Conservation (phyloP, 2,329 filamentous ascomycete species). For the Golovinomyces cichoracearum region DNA sequence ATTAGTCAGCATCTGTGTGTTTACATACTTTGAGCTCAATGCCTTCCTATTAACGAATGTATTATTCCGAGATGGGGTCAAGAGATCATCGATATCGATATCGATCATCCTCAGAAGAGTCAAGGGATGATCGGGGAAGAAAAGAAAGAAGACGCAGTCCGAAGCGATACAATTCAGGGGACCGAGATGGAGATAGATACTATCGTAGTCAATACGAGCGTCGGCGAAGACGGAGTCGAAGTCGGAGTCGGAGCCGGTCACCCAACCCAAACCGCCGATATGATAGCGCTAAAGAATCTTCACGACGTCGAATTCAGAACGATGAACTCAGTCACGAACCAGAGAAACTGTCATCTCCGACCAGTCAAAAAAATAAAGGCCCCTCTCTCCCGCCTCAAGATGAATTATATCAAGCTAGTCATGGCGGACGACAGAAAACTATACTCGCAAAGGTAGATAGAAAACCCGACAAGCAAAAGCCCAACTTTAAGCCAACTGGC, state of each 20-base stretch:
- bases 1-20: too few relatives aligned
- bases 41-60: constrained; percentile 1
- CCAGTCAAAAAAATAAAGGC: constrained; percentile 16
- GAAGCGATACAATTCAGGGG: constrained; percentile 2
- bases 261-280: constrained; percentile 6
- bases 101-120: constrained; percentile 12
- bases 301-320: constrained; percentile 9
- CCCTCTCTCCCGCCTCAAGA: constrained; percentile 36
- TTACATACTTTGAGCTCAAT: too few relatives aligned
- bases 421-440: background rate
- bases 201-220: constrained; percentile 9
- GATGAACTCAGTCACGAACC: constrained; percentile 5
- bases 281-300: constrained; percentile 9
- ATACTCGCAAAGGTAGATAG: background rate
- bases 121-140: constrained; percentile 11
- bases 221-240: constrained; percentile 13
- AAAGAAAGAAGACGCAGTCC: constrained; percentile 6
- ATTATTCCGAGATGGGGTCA: constrained; percentile 2
- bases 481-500: constrained; percentile 62
- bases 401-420: constrained; percentile 2
- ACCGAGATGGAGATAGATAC: constrained; percentile 5
- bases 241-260: constrained; percentile 12
- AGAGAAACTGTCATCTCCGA: constrained; percentile 6
- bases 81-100: constrained; percentile 6
- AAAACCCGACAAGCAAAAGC: constrained; percentile 50